Evolutionary conservation across 129 eudicot species (phyloP).

Genomic region (Pittosporum tobira): DNA sequence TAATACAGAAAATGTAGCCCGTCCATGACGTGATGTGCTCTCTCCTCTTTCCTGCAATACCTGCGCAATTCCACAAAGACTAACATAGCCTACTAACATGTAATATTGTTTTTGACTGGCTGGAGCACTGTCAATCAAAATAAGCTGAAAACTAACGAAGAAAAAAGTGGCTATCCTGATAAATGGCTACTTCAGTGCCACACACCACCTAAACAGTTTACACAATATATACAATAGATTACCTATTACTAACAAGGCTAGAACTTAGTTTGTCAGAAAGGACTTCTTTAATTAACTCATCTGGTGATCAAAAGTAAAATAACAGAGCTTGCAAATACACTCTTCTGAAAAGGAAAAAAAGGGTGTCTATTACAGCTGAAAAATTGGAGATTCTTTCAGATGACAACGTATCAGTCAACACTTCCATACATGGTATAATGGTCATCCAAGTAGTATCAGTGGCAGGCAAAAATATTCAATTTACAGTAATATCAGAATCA

Average conservation of each 20-base stretch:
- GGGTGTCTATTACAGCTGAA: not conserved
- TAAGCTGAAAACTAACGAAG: not conserved
- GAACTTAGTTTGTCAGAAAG: not conserved
- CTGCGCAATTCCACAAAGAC: conserved; percentile 29
- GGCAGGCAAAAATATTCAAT: not conserved
- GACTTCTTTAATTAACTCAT: not conserved
- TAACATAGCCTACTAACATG: not conserved
- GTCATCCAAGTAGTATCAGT: not conserved
- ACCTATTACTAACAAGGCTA: too few species aligned
- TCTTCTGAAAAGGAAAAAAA: not conserved
- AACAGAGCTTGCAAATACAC: too few species aligned
- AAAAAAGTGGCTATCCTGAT: too few species aligned
- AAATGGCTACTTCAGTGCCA: too few species aligned
- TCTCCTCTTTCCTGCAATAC: conserved; percentile 98
- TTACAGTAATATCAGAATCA: not conserved
- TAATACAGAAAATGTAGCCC: conserved; percentile 96
- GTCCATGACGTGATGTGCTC: conserved; percentile 99
- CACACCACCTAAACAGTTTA: too few species aligned
- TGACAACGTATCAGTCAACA: not conserved
- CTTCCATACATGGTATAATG: too few species aligned
- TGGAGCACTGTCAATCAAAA: not conserved
- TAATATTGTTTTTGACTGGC: not conserved
- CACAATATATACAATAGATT: too few species aligned
- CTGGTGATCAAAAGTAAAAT: not conserved
- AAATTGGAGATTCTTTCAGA: not conserved